Evolutionary conservation across 164 flowering plant genomes (phyloP).

Genomic region (Piper longum): DNA sequence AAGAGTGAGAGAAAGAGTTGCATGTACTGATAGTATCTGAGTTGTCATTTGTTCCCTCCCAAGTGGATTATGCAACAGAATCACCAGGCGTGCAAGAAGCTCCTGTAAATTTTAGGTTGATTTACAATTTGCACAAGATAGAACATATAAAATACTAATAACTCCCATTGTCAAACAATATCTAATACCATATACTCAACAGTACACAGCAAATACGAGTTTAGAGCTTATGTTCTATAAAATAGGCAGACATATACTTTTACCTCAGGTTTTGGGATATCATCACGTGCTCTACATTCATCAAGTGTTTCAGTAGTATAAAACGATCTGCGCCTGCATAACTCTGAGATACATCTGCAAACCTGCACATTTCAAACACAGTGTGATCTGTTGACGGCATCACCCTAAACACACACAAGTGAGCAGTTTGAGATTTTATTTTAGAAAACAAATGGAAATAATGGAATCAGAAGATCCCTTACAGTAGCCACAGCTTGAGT

Average conservation of each 20-base stretch:
- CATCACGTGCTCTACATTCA: slow-evolving; percentile 58
- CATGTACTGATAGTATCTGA: slow-evolving; percentile 61
- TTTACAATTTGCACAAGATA: not conserved
- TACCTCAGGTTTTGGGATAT: slow-evolving; percentile 89
- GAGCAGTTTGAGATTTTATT: not conserved
- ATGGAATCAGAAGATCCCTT: slow-evolving; percentile 5
- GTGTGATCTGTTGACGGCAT: no score
- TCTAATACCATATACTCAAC: not conserved
- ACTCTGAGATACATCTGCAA: slow-evolving; percentile 89
- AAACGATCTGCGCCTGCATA: slow-evolving; percentile 57
- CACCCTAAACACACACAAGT: no score
- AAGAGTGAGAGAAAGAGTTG: not conserved
- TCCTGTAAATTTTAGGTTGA: slow-evolving; percentile 36
- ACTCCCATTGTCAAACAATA: not conserved
- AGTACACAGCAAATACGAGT: not conserved
- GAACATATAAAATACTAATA: not conserved
- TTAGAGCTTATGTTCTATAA: not conserved
- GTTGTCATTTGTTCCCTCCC: slow-evolving; percentile 77
- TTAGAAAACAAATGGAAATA: not conserved
- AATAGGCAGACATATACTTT: slow-evolving; percentile 27
- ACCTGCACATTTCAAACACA: slow-evolving; percentile 30
- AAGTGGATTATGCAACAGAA: slow-evolving; percentile 86
- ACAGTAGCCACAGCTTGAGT: slow-evolving; percentile 90
- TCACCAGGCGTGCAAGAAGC: slow-evolving; percentile 79
- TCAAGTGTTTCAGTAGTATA: slow-evolving; percentile 30